Evolutionary conservation across 768 basidiomycete species (phyloP).

Genomic region (Amanita inopinata): DNA sequence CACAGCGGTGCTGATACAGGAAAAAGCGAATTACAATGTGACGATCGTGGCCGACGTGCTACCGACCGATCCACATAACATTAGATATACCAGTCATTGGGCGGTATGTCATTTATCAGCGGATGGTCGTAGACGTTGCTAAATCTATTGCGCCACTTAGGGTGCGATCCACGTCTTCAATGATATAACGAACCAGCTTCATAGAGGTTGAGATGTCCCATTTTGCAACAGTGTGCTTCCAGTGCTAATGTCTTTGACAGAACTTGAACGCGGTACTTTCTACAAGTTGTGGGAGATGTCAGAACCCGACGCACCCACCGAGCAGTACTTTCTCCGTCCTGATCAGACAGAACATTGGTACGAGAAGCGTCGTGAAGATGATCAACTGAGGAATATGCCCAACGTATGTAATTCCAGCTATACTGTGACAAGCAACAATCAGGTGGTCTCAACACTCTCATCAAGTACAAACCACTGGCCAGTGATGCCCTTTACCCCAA

Average conservation of each 20-base stretch:
- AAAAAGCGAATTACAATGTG: constrained; percentile 50
- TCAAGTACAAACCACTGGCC: constrained; percentile 29
- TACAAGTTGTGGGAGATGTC: constrained; percentile 69
- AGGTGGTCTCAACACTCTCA: constrained; percentile 16
- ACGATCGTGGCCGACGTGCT: constrained; percentile 63
- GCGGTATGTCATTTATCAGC: constrained; percentile 46
- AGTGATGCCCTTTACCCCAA: constrained; percentile 22
- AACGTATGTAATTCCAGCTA: constrained; percentile 30
- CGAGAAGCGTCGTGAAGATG: constrained; percentile 27
- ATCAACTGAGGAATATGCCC: constrained; percentile 45
- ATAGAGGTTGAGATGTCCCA: constrained; percentile 40
- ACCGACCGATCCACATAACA: constrained; percentile 64
- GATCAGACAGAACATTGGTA: constrained; percentile 53
- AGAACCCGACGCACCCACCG: constrained; percentile 39
- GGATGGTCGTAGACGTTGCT: neutral
- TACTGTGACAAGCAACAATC: too few species aligned
- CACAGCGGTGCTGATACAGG: constrained; percentile 63
- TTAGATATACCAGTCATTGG: constrained; percentile 75
- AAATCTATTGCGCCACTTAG: constrained; percentile 26
- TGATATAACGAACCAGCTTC: constrained; percentile 36
- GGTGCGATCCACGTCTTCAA: constrained; percentile 73
- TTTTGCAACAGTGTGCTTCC: constrained; percentile 2
- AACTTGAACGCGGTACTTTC: constrained; percentile 65
- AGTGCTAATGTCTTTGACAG: constrained; percentile 27
- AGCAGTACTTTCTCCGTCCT: constrained; percentile 56